A percentile compares a stretch with the other conserved stretches of the same genome.
Conservation (phyloP, 2,329 filamentous ascomycete species). For the Gaeumannomyces sp. region DNA sequence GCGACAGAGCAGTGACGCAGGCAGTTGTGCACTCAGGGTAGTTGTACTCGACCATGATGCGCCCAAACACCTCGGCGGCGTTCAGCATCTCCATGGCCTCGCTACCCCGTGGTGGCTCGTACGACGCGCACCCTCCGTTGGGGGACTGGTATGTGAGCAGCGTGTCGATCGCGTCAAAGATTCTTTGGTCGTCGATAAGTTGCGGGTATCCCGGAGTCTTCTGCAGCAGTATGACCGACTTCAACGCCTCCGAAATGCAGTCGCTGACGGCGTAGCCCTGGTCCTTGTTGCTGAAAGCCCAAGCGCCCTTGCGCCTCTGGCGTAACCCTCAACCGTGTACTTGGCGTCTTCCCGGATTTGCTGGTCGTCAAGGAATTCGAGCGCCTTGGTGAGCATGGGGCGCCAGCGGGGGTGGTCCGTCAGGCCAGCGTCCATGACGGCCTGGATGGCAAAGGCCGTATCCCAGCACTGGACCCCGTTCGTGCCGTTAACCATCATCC, state of each 20-base stretch:
- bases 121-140: conserved; percentile 82
- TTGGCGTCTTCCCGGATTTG: conserved; percentile 81
- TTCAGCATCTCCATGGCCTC: conserved; percentile 79
- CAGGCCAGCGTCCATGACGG: conserved; percentile 71
- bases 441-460: conserved; percentile 83
- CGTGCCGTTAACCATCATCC: conserved; percentile 91
- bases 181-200: conserved; percentile 67
- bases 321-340: conserved; percentile 79
- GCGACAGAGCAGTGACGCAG: conserved; percentile 76
- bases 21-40: conserved; percentile 98
- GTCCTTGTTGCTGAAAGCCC: conserved; percentile 88
- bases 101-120: conserved; percentile 76
- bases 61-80: conserved; percentile 90
- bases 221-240: conserved; percentile 76
- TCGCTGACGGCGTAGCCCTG: conserved; percentile 96
- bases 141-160: conserved; percentile 85
- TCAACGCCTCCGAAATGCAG: conserved; percentile 86
- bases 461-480: conserved; percentile 99
- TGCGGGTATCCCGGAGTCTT: conserved; percentile 67
- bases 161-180: conserved; percentile 86
- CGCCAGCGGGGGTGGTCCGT: conserved; percentile 71
- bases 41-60: conserved; percentile 98
- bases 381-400: conserved; percentile 74
- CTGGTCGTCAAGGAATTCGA: conserved; percentile 82
- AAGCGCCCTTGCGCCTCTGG: conserved; percentile 85